Evolutionary conservation across 2,329 filamentous ascomycete genomes (phyloP), one percentile per base, ranked within the genome.

Genomic region (Exutisphaerella laricina): DNA sequence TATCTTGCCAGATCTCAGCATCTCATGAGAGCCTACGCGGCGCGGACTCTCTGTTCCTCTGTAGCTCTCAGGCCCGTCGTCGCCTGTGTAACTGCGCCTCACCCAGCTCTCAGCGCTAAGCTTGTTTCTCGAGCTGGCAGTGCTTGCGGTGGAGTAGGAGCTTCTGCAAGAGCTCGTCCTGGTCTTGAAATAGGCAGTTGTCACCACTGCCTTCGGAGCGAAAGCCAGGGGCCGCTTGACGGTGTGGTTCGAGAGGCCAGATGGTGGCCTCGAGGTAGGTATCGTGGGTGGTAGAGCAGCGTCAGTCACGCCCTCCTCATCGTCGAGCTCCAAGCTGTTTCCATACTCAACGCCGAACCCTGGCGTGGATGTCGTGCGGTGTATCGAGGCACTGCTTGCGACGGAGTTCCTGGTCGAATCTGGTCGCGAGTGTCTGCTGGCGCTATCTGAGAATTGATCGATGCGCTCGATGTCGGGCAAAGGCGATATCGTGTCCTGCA

Each of bases 201-300:
- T 41, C 9, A 44, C 14, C 9, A 44, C 14, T 8, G 39, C 17
- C 13, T 30, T 39, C 26, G 37, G 32, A 22, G 30, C 23, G 29
- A 43, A 39, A 6, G 39, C 41, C 9, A 43, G 41, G 1, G 38
- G 49, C 74, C 74, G 0, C 81, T 77, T n/a, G 16, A 38, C n/a
- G 2, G 83, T 88, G 39, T 85, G 67, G 13, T 80, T 68, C 18
- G 85, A 88, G 56, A 81, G 79, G 41, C 85, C 85, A 38, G 84
- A 87, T 0, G 85, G 85, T 5, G 82, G 84, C 63, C 89, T 89
- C 22, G 87, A 79, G 22, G 89, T 94, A 51, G 84, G 82, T 55
- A 60, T 50, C 4, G 47, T 56, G 2, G 58, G 58, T 16, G 58
- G 54, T 10, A 50, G 42, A 12, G 58, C 58, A 32, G 54, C 55